These are phyloP conservation scores for Aureobasidium vineae DNA, from an alignment of 2,329 filamentous ascomycete species.

Conservation along the genomic window DNA sequence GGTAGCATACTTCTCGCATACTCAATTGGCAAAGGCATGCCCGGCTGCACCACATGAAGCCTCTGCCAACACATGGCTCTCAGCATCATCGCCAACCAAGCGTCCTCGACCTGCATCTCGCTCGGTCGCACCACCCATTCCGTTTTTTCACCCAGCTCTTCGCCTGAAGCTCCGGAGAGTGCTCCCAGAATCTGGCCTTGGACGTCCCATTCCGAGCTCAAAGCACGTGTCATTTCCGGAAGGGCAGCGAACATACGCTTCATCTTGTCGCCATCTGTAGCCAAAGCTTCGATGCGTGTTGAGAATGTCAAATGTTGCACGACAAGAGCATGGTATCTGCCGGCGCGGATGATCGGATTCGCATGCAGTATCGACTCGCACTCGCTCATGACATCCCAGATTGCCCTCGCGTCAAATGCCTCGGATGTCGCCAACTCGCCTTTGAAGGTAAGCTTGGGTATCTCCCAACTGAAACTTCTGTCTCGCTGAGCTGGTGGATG, in stretches of 20 bases:
- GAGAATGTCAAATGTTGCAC: slow-evolving; percentile 8
- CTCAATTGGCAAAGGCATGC: slow-evolving; percentile 9
- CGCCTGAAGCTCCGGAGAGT: neutral
- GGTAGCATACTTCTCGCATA: slow-evolving; percentile 22
- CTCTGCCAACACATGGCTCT: slow-evolving; percentile 25
- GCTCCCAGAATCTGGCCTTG: neutral
- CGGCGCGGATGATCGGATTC: slow-evolving; percentile 11
- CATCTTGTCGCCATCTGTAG: slow-evolving; percentile 21
- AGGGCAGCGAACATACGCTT: slow-evolving; percentile 13
- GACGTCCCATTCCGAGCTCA: slow-evolving; percentile 7
- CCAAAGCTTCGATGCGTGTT: slow-evolving; percentile 1
- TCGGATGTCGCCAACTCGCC: neutral
- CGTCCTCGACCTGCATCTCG: slow-evolving; percentile 16
- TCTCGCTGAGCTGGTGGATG: neutral
- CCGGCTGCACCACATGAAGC: slow-evolving; percentile 19
- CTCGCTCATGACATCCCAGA: slow-evolving; percentile 5
- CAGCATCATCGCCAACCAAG: slow-evolving; percentile 24
- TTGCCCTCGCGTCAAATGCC: neutral
- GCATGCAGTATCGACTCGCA: slow-evolving; percentile 3
- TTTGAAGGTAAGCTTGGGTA: slow-evolving; percentile 11
- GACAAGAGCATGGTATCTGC: slow-evolving; percentile 16
- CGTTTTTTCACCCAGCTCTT: neutral
- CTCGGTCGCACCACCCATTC: slow-evolving; percentile 10
- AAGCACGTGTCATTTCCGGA: slow-evolving; percentile 11
- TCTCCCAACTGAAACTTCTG: neutral